These are phyloP conservation scores for Lagenidium sp. DNA, from an alignment of 352 stramenopile genomes.

Conservation along the genomic window DNA sequence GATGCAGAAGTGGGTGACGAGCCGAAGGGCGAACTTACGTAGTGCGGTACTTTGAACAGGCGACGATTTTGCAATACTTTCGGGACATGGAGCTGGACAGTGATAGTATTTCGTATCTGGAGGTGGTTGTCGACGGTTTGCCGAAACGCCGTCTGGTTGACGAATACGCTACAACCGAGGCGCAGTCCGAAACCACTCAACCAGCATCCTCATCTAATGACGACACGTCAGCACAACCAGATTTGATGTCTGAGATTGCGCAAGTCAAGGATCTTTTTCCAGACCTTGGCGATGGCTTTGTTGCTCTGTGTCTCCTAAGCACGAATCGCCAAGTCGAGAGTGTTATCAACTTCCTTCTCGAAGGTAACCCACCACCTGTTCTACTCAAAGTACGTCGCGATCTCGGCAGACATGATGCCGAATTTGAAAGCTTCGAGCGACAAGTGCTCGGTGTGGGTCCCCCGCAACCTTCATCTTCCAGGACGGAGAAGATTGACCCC, in stretches of 20 bases:
- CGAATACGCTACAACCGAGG: neutral
- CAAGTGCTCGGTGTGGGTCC: conserved; percentile 3
- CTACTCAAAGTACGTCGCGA: conserved; percentile 5
- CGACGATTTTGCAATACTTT: conserved; percentile 45
- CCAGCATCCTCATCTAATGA: neutral
- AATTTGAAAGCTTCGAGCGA: conserved; percentile 7
- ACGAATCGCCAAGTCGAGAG: conserved; percentile 21
- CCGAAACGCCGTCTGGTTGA: conserved; percentile 28
- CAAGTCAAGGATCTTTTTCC: conserved; percentile 32
- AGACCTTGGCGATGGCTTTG: conserved; percentile 27
- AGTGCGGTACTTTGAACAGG: conserved; percentile 8
- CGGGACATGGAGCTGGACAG: conserved; percentile 35
- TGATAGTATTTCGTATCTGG: conserved; percentile 61
- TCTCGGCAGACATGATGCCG: conserved; percentile 9
- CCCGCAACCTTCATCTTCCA: neutral
- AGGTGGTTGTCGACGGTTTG: conserved; percentile 57
- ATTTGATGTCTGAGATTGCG: conserved; percentile 7
- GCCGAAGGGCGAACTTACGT: neutral
- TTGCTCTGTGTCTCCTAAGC: conserved; percentile 19
- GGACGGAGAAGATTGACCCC: conserved; percentile 17
- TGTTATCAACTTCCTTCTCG: conserved; percentile 29
- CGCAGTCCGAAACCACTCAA: conserved; percentile 6
- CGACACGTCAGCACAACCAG: neutral
- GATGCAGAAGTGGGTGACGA: neutral
- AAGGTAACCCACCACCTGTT: conserved; percentile 16